phyloP scores from a whole-genome alignment of 306 rosid species.

The Carpinus viminea region DNA sequence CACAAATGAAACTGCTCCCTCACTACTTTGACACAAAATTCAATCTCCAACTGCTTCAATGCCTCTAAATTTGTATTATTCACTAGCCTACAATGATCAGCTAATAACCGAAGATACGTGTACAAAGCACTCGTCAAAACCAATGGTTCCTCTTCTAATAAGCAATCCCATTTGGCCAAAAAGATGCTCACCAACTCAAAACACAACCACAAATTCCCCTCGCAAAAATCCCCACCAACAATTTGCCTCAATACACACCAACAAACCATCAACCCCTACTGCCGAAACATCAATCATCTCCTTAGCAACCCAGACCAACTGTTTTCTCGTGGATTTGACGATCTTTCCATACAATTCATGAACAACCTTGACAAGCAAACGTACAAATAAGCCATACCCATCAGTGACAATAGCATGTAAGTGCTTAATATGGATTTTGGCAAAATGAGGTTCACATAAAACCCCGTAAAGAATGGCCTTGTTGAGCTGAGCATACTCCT shows the following conservation, averaged over 20 bases:
- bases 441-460: conserved; percentile 55
- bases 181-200: conserved; percentile 52
- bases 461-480: conserved; percentile 61
- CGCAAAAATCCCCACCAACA: conserved; percentile 58
- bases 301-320: conserved; percentile 53
- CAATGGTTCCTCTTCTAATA: conserved; percentile 53
- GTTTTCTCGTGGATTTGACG: conserved; percentile 42
- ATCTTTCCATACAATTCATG: conserved; percentile 60
- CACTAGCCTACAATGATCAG: conserved; percentile 54
- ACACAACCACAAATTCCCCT: conserved; percentile 66
- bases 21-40: conserved; percentile 61
- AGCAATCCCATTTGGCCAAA: conserved; percentile 41
- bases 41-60: conserved; percentile 59
- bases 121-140: conserved; percentile 62
- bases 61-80: conserved; percentile 42
- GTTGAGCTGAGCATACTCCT: conserved; percentile 58
- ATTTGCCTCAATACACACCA: conserved; percentile 69
- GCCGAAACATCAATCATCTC: conserved; percentile 56
- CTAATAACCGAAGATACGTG: conserved; percentile 62
- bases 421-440: conserved; percentile 71
- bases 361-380: conserved; percentile 42
- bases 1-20: conserved; percentile 67
- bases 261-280: conserved; percentile 49
- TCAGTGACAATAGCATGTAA: conserved; percentile 74
- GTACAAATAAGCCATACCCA: conserved; percentile 52